Percentiles rank a stretch among this genome's conserved stretches.
Evolutionary conservation across 2,329 filamentous ascomycete genomes (phyloP).

Genomic region (Aspergillus sp.): DNA sequence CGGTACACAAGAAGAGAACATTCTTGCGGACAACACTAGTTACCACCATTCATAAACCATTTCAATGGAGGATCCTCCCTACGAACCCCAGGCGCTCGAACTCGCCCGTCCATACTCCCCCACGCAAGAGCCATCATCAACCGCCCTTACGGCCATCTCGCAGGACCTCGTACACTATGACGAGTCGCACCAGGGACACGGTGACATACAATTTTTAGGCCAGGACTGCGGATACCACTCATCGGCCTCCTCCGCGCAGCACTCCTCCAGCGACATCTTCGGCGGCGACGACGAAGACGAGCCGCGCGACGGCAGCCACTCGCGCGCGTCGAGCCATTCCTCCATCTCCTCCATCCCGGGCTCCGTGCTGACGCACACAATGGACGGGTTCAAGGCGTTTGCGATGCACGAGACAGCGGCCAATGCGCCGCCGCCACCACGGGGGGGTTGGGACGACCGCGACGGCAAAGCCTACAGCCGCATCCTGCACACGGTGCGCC

Average conservation of each 20-base stretch:
- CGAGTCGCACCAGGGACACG: conserved; percentile 5
- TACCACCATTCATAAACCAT: not conserved
- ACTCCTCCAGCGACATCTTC: conserved; percentile 26
- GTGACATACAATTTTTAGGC: conserved; percentile 16
- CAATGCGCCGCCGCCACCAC: conserved; percentile 11
- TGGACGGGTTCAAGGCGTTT: conserved; percentile 23
- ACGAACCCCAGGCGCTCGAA: not conserved
- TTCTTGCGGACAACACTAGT: not conserved
- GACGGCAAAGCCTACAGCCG: conserved; percentile 15
- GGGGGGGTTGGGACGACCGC: conserved; percentile 17
- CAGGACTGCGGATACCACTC: conserved; percentile 33
- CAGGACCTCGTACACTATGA: not conserved
- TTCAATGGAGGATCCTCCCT: conserved; percentile 2
- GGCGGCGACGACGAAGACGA: conserved; percentile 27
- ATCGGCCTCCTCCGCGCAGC: conserved; percentile 30
- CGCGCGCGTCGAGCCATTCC: conserved; percentile 37
- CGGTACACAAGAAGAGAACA: not conserved
- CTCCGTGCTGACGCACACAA: conserved; percentile 35
- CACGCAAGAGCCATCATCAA: not conserved
- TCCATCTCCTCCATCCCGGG: conserved; percentile 42
- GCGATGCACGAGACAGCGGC: conserved; percentile 16
- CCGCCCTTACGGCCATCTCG: not conserved
- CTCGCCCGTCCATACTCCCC: not conserved
- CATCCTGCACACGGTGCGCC: conserved; percentile 27
- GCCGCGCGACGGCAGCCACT: conserved; percentile 20